Base-by-base conservation (phyloP, 495 filamentous ascomycete species). In the Zalerion maritima region DNA sequence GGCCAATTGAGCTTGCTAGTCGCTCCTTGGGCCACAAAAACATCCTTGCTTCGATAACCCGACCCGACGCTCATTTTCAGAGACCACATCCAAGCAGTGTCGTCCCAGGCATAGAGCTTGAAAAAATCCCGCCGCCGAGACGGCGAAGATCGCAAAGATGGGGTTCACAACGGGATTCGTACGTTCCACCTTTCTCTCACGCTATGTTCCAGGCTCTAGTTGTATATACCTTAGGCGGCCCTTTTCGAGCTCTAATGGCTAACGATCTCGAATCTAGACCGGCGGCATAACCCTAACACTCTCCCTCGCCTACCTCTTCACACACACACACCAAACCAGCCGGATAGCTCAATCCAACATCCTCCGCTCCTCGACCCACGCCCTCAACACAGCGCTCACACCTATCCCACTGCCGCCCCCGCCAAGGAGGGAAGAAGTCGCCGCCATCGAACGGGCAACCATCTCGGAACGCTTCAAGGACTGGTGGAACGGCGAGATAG, bases 251-350 rank as follows among this genome's bases (percentile, higher is more conserved):
- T 22, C 29, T 18, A 11, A 29, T 17, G 6, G 38, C 40, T 34
- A 21, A 53, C 41, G 23, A 28, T 23, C 18, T 26, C 41, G 30
- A 39, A 36, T 37, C 8, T 34, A 81, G 78, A 66, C 85, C 46
- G 76, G 82, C 43, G 86, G 89, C 40, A 69, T 89, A 21, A 81
- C 87, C 38, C 64, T 97, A 21, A 92, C 87, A 26, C 72, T 82
- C 25, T 73, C 77, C 14, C 43, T 80, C 32, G 69, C 89, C 44
- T 94, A 91, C 62, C 69, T 94, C 28, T 71, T 77, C 30, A 52
- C 92, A 15, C 58, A 72, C 47, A 57, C 78, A 5, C 85, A 96
- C 57, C 66, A 73, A 21, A 66, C 60, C 30, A 79, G 69, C 45
- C 80, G 85, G 26, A 48, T 69, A 30, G 54, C 67, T 13, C 83